Conservation (phyloP, 2,329 filamentous ascomycete species). For the Karstenula rhodostoma region DNA sequence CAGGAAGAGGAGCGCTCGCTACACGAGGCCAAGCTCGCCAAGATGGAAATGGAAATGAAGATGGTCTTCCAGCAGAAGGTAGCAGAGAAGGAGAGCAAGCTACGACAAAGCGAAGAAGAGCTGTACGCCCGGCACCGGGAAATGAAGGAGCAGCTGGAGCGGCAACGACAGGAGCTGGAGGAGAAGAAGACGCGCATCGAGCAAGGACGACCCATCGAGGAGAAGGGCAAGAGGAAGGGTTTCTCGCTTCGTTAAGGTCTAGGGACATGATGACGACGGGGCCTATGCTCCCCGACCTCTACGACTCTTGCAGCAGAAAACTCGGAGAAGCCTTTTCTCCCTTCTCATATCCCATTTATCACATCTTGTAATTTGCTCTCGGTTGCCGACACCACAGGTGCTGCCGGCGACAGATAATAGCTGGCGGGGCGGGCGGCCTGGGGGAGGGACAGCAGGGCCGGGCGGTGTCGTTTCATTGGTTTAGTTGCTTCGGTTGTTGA, state of each 20-base stretch:
- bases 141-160: constrained; percentile 99
- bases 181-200: constrained; percentile 98
- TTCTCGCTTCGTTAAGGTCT: constrained; percentile 88
- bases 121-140: constrained; percentile 96
- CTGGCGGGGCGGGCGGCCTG: constrained; percentile 40
- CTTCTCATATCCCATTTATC: constrained; percentile 49
- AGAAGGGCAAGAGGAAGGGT: constrained; percentile 98
- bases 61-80: constrained; percentile 99
- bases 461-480: constrained; percentile 43
- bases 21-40: constrained; percentile 99
- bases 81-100: constrained; percentile 98
- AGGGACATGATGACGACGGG: constrained; percentile 20
- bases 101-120: constrained; percentile 99
- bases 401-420: constrained; percentile 49
- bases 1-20: constrained; percentile 98
- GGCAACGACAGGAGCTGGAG: constrained; percentile 92
- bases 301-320: constrained; percentile 40
- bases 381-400: constrained; percentile 52
- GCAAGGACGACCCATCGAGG: constrained; percentile 93
- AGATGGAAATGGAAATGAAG: constrained; percentile 99
- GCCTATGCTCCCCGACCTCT: constrained; percentile 20
- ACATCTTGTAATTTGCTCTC: constrained; percentile 52
- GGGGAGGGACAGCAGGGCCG: constrained; percentile 34
- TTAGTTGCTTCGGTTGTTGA: constrained; percentile 52
- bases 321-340: constrained; percentile 41